Evolutionary conservation across 106 monocot species (phyloP).

Genomic region (Apostasia ramifera): DNA sequence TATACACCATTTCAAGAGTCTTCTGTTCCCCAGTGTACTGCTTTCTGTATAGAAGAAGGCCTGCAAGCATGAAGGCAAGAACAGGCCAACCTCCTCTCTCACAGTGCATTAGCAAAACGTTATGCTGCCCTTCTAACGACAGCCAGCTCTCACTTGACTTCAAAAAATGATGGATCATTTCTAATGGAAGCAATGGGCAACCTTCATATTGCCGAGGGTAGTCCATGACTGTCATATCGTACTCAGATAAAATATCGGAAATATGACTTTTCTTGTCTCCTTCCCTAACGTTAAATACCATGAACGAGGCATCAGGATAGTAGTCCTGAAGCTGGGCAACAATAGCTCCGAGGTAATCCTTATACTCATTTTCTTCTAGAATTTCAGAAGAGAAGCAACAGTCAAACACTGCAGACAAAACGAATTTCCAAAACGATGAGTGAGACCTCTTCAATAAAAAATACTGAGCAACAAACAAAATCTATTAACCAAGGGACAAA

Average conservation of each 20-base stretch:
- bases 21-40: slow-evolving; percentile 78
- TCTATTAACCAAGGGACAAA: no score
- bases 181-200: slow-evolving; percentile 79
- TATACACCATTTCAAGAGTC: slow-evolving; percentile 93
- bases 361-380: slow-evolving; percentile 59
- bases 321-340: slow-evolving; percentile 64
- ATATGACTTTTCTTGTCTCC: slow-evolving; percentile 47
- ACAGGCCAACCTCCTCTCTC: slow-evolving; percentile 95
- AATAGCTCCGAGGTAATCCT: slow-evolving; percentile 60
- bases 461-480: background rate
- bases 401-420: slow-evolving; percentile 67
- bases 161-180: slow-evolving; percentile 91
- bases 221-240: slow-evolving; percentile 86
- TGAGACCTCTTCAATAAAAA: background rate
- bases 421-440: background rate
- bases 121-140: slow-evolving; percentile 76
- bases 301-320: slow-evolving; percentile 74
- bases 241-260: slow-evolving; percentile 66
- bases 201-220: slow-evolving; percentile 81
- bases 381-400: slow-evolving; percentile 72
- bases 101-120: slow-evolving; percentile 87
- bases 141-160: slow-evolving; percentile 90
- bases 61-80: slow-evolving; percentile 92
- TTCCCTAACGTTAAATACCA: slow-evolving; percentile 82
- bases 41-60: slow-evolving; percentile 69